These are phyloP conservation scores for Pelargonium nanum DNA, from an alignment of 345 rosid species.

Conservation along the genomic window DNA sequence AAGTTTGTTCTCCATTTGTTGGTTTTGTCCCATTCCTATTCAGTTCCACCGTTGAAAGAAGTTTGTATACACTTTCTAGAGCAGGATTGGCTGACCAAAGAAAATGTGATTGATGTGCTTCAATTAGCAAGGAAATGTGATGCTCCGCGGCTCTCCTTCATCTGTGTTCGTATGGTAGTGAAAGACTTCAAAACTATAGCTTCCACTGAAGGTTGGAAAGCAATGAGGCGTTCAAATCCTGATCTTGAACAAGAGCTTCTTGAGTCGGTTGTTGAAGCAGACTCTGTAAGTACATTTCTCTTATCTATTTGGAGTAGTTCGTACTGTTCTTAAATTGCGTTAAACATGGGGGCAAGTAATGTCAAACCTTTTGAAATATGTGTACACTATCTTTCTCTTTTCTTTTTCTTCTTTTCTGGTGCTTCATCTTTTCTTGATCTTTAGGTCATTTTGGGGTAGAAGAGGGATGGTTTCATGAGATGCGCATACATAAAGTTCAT, in stretches of 20 bases:
- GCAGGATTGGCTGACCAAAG: slow-evolving; percentile 33
- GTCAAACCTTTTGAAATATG: too few relatives aligned
- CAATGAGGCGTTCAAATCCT: slow-evolving; percentile 65
- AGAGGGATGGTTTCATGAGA: too few relatives aligned
- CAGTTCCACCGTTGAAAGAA: slow-evolving; percentile 59
- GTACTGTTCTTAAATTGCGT: too few relatives aligned
- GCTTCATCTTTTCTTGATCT: too few relatives aligned
- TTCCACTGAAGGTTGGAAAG: slow-evolving; percentile 70
- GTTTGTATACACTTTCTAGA: slow-evolving; percentile 37
- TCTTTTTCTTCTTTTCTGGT: too few relatives aligned
- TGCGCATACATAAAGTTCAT: too few relatives aligned
- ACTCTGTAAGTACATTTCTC: slow-evolving; percentile 30
- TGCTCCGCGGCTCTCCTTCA: slow-evolving; percentile 59
- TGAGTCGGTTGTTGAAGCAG: slow-evolving; percentile 68
- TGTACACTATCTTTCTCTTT: too few relatives aligned
- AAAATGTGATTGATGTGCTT: slow-evolving; percentile 68
- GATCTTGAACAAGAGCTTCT: slow-evolving; percentile 67
- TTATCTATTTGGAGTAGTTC: too few relatives aligned
- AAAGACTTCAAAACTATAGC: slow-evolving; percentile 43
- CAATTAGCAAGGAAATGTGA: slow-evolving; percentile 73
- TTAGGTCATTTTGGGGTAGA: too few relatives aligned
- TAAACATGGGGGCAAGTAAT: too few relatives aligned
- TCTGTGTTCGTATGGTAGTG: slow-evolving; percentile 44
- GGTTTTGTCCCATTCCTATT: slow-evolving; percentile 67
- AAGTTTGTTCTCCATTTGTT: slow-evolving; percentile 63